A percentile compares a stretch with the other conserved stretches of the same genome.
phyloP scores from a whole-genome alignment of 176 grass and related monocot genomes.

The Bolboschoenus planiculmis region DNA sequence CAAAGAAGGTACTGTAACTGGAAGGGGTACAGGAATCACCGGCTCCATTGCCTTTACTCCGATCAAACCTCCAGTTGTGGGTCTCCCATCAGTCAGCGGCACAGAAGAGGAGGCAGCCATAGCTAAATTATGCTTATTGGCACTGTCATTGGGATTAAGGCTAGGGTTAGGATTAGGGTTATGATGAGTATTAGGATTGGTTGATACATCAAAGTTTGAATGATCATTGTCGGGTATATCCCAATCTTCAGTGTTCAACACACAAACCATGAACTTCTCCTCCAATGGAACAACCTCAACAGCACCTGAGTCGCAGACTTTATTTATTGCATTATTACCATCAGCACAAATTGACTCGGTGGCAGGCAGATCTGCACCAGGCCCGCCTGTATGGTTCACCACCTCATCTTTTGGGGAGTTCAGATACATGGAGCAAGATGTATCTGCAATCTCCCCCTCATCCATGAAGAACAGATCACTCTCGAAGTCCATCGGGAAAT shows the following conservation, averaged over 20 bases:
- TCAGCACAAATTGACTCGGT: slow-evolving; percentile 14
- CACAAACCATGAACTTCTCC: slow-evolving; percentile 6
- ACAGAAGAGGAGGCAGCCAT: not conserved
- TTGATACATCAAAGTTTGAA: not conserved
- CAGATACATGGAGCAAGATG: slow-evolving; percentile 16
- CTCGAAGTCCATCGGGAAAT: not conserved
- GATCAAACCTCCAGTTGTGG: slow-evolving; percentile 4
- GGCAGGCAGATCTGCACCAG: not conserved
- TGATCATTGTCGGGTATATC: slow-evolving; percentile 18
- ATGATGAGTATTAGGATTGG: slow-evolving; percentile 1
- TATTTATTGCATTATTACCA: slow-evolving; percentile 5
- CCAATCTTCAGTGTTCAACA: slow-evolving; percentile 17
- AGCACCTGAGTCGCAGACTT: not conserved
- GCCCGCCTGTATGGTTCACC: not conserved
- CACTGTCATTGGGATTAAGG: slow-evolving; percentile 3
- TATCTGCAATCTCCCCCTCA: slow-evolving; percentile 1
- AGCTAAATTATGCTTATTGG: not conserved
- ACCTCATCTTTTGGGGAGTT: slow-evolving; percentile 21
- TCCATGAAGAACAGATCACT: slow-evolving; percentile 6
- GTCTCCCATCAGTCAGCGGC: slow-evolving; percentile 9
- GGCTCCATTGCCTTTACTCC: slow-evolving; percentile 11
- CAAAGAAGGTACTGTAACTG: slow-evolving; percentile 5
- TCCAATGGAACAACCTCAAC: not conserved
- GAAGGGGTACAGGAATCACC: not conserved
- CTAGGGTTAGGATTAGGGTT: not conserved